Conservation (phyloP, 495 filamentous ascomycete species). For the Talaromyces thailandensis region DNA sequence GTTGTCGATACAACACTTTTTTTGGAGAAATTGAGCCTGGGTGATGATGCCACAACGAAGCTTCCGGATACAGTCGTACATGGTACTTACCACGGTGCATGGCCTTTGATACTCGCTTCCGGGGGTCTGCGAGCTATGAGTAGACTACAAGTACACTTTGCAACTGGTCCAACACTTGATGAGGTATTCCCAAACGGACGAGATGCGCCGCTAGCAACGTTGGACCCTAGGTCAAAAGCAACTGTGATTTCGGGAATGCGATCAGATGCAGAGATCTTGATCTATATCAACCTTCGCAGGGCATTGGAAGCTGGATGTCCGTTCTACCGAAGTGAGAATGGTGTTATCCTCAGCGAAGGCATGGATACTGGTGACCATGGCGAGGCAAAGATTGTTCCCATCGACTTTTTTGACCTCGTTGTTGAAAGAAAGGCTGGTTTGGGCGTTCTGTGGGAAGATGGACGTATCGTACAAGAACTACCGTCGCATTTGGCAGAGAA, state of each 20-base stretch:
- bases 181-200: conserved; percentile 16
- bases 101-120: conserved; percentile 57
- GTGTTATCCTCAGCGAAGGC: conserved; percentile 51
- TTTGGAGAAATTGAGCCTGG: conserved; percentile 51
- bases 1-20: conserved; percentile 58
- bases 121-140: conserved; percentile 76
- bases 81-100: conserved; percentile 74
- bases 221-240: background rate
- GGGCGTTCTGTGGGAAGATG: conserved; percentile 58
- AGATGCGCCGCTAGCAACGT: conserved; percentile 10
- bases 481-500: conserved; percentile 22
- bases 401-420: conserved; percentile 42
- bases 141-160: conserved; percentile 82
- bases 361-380: conserved; percentile 13
- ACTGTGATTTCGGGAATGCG: conserved; percentile 81
- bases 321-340: conserved; percentile 87
- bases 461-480: conserved; percentile 46
- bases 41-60: background rate
- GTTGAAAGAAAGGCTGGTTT: conserved; percentile 47
- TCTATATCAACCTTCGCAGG: conserved; percentile 67
- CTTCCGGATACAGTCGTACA: conserved; percentile 66
- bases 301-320: conserved; percentile 56
- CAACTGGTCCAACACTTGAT: conserved; percentile 50
- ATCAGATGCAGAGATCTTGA: conserved; percentile 61
- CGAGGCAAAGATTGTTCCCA: conserved; percentile 22